These are phyloP conservation scores for Suillus occidentalis DNA, from an alignment of 768 basidiomycete species.

Conservation along the genomic window DNA sequence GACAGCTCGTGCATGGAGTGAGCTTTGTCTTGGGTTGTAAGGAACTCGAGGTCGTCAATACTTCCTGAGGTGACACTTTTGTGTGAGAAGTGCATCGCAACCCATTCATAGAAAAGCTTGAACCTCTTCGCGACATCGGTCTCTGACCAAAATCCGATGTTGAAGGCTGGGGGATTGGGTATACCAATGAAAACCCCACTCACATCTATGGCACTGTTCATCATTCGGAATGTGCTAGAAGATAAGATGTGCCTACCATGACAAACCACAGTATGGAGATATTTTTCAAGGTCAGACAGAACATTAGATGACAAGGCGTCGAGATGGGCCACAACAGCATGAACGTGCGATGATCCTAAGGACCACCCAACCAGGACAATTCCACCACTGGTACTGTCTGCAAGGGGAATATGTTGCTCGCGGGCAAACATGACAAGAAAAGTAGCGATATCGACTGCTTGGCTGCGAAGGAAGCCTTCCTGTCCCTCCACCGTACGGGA, in stretches of 20 bases:
- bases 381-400: constrained; percentile 5
- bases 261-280: constrained; percentile 11
- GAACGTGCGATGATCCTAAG: constrained; percentile 3
- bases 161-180: neutral
- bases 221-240: neutral
- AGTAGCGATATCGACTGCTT: constrained; percentile 9
- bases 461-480: constrained; percentile 4
- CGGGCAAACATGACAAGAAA: constrained; percentile 10
- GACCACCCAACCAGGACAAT: constrained; percentile 14
- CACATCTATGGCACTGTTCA: neutral
- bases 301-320: constrained; percentile 7
- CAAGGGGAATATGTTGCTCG: constrained; percentile 6
- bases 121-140: neutral
- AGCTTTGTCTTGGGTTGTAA: neutral
- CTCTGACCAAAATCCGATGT: neutral
- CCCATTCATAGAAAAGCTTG: constrained; percentile 5
- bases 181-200: neutral
- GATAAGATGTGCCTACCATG: constrained; percentile 4
- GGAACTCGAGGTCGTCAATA: constrained; percentile 8
- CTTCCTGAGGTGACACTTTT: constrained; percentile 1
- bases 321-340: constrained; percentile 10
- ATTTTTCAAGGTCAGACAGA: constrained; percentile 1
- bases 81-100: constrained; percentile 3
- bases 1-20: constrained; percentile 5
- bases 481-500: constrained; percentile 3